Conservation (phyloP, 495 filamentous ascomycete genomes). For the Friedmanniomyces simplex region DNA sequence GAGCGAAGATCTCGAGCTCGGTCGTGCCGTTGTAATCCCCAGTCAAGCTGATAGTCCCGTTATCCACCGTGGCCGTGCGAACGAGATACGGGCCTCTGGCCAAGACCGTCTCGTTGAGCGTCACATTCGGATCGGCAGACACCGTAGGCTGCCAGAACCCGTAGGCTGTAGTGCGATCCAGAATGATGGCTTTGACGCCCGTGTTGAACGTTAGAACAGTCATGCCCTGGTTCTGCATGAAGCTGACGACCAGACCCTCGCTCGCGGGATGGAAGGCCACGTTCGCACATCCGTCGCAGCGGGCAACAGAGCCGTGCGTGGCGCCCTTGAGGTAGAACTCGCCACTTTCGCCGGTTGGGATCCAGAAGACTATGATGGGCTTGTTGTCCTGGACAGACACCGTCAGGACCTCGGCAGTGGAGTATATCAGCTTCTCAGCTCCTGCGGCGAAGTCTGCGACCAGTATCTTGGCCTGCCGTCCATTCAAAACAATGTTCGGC, state of each 20-base stretch:
- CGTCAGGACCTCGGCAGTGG: conserved; percentile 50
- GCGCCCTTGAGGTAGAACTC: conserved; percentile 17
- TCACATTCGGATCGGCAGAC: conserved; percentile 8
- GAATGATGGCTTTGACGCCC: conserved; percentile 9
- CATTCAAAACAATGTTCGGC: conserved; percentile 39
- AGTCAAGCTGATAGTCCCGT: conserved; percentile 17
- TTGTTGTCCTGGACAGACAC: conserved; percentile 31
- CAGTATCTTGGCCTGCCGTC: conserved; percentile 50
- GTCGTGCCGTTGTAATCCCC: conserved; percentile 23
- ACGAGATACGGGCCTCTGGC: conserved; percentile 28
- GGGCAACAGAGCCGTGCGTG: neutral
- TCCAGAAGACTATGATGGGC: conserved; percentile 17
- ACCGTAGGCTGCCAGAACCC: conserved; percentile 12
- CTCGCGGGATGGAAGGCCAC: conserved; percentile 5
- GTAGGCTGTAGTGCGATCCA: conserved; percentile 13
- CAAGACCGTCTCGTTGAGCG: conserved; percentile 17
- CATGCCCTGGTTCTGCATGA: conserved; percentile 19
- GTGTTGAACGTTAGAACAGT: conserved; percentile 15
- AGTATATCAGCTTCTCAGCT: conserved; percentile 44
- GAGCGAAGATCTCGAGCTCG: conserved; percentile 25
- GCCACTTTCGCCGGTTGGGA: conserved; percentile 14
- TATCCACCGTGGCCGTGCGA: conserved; percentile 13
- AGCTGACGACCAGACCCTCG: conserved; percentile 12
- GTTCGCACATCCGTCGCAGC: conserved; percentile 9
- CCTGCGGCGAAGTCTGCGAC: conserved; percentile 49